Conservation (phyloP, 2,329 filamentous ascomycete species). For the Emmonsiellopsis sp. region DNA sequence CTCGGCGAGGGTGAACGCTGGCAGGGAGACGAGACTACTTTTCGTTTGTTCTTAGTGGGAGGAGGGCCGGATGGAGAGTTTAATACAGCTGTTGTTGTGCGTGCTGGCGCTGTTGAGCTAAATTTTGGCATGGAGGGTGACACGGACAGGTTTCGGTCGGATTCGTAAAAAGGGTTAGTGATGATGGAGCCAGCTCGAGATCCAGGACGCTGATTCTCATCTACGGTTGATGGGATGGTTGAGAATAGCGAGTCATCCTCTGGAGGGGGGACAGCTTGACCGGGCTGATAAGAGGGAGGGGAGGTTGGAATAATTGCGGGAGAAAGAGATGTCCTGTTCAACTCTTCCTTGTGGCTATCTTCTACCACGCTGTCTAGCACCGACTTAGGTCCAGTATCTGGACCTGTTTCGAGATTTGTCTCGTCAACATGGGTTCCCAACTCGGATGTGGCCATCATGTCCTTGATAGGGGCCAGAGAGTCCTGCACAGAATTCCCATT, state of each 20-base stretch:
- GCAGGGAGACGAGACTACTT: constrained; percentile 4
- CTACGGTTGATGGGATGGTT: constrained; percentile 2
- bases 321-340: not conserved
- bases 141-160: constrained; percentile 13
- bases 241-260: not conserved
- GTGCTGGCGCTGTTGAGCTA: constrained; percentile 11
- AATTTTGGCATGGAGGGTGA: constrained; percentile 6
- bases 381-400: not conserved
- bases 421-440: not conserved
- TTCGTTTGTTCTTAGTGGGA: not conserved
- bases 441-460: not conserved
- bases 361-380: constrained; percentile 1
- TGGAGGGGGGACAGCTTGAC: not conserved
- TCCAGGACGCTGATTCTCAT: constrained; percentile 5
- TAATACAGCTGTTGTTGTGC: constrained; percentile 2
- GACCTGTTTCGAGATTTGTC: not conserved
- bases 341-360: not conserved
- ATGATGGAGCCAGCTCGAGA: constrained; percentile 13
- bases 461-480: not conserved
- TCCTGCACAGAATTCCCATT: not conserved
- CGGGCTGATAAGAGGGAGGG: not conserved
- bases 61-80: not conserved
- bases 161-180: constrained; percentile 24
- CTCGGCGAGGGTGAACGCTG: not conserved
- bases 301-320: not conserved